A percentile compares a stretch with the other conserved stretches of the same genome.
phyloP scores from a whole-genome alignment of 2,329 filamentous ascomycete genomes.

The Metarhizium robertsii region DNA sequence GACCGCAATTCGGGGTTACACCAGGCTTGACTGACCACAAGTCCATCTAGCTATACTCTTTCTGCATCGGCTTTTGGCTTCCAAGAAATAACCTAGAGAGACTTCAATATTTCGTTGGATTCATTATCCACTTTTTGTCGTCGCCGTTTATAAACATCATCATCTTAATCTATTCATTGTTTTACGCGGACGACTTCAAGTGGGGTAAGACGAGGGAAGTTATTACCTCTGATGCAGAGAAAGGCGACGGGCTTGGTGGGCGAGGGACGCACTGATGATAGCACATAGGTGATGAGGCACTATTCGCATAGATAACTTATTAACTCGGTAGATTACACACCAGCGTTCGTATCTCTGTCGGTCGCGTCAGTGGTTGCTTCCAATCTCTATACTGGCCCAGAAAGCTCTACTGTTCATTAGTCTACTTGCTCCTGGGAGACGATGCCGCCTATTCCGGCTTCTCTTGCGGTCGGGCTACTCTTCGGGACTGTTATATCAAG shows the following conservation, averaged over 20 bases:
- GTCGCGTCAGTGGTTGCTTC: too few species aligned
- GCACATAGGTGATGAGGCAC: too few species aligned
- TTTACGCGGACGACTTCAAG: constrained; percentile 34
- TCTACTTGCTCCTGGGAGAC: too few species aligned
- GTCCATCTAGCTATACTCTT: constrained; percentile 24
- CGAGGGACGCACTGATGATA: background rate
- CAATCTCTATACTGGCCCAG: too few species aligned
- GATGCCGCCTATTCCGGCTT: too few species aligned
- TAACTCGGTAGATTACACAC: too few species aligned
- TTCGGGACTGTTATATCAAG: too few species aligned
- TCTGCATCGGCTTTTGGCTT: constrained; percentile 33
- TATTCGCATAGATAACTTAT: too few species aligned
- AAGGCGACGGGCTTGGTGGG: constrained; percentile 1
- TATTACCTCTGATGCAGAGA: constrained; percentile 17
- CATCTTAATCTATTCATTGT: constrained; percentile 30
- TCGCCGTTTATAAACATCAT: constrained; percentile 34
- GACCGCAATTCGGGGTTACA: background rate
- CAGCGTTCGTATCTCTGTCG: too few species aligned
- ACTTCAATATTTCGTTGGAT: constrained; percentile 28
- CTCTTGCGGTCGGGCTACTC: too few species aligned
- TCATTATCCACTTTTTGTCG: constrained; percentile 25
- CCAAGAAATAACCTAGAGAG: constrained; percentile 28
- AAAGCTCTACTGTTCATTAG: too few species aligned
- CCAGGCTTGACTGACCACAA: background rate
- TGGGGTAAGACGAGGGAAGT: constrained; percentile 37